Evolutionary conservation across 345 rosid genomes (phyloP).

Genomic region (Jatropha curcas): DNA sequence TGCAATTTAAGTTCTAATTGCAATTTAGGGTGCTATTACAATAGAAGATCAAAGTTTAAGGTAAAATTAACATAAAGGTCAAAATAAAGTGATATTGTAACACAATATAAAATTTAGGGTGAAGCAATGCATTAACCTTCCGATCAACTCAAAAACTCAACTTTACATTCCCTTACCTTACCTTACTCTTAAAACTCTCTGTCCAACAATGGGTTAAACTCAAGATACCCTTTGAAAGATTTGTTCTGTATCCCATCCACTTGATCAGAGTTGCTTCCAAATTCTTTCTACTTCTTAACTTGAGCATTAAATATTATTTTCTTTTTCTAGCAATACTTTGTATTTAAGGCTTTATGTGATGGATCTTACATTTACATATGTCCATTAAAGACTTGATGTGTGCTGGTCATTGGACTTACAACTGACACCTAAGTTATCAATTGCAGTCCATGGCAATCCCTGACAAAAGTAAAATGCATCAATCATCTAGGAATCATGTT

Average conservation of each 20-base stretch:
- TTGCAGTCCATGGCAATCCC: conserved; percentile 48
- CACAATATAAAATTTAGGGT: too few species aligned
- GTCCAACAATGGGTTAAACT: too few species aligned
- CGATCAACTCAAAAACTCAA: too few species aligned
- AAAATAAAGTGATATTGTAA: too few species aligned
- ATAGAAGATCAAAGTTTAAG: too few species aligned
- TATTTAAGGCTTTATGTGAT: neutral
- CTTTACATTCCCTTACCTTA: too few species aligned
- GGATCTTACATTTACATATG: neutral
- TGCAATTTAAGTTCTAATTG: too few species aligned
- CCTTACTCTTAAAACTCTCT: too few species aligned
- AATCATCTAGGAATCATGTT: conserved; percentile 35
- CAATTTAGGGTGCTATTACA: too few species aligned
- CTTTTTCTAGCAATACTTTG: neutral
- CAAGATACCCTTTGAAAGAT: neutral
- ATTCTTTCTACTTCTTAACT: neutral
- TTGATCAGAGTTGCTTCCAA: neutral
- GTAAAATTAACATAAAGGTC: too few species aligned
- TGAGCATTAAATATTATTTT: too few species aligned
- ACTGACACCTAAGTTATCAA: conserved; percentile 25
- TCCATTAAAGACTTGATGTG: neutral
- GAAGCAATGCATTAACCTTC: too few species aligned
- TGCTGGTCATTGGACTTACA: conserved; percentile 6
- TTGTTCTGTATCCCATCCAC: neutral
- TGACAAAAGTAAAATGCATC: conserved; percentile 52